These are phyloP conservation scores for Alternaria alternata DNA, from an alignment of 2,329 filamentous ascomycete species.

Conservation along the genomic window DNA sequence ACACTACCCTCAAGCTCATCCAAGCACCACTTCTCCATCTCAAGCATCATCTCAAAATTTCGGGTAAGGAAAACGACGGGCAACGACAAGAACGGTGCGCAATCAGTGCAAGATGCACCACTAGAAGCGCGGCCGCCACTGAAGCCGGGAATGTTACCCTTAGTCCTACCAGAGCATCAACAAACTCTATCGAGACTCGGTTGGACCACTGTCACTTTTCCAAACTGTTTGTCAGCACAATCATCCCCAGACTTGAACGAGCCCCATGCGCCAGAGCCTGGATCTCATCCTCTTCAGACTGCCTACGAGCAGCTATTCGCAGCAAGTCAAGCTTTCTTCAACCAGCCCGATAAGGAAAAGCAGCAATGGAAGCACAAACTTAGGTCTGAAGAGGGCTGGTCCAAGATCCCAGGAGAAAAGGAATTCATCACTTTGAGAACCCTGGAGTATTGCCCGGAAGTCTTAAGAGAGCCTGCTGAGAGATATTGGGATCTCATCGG, in stretches of 20 bases:
- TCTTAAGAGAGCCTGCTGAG: constrained; percentile 40
- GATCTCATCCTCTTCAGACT: constrained; percentile 40
- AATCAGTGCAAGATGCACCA: neutral
- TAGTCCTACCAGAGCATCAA: constrained; percentile 47
- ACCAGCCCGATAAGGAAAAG: constrained; percentile 35
- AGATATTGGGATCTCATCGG: constrained; percentile 47
- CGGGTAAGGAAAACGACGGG: constrained; percentile 26
- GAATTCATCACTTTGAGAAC: constrained; percentile 51
- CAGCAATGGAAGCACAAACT: constrained; percentile 43
- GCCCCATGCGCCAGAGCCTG: neutral
- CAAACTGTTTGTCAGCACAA: constrained; percentile 12
- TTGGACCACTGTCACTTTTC: constrained; percentile 49
- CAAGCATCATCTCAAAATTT: constrained; percentile 40
- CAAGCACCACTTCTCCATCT: constrained; percentile 35
- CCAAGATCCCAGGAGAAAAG: constrained; percentile 47
- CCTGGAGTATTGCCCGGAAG: constrained; percentile 41
- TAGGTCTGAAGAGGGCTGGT: constrained; percentile 49
- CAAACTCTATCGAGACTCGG: constrained; percentile 40
- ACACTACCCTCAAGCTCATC: constrained; percentile 22
- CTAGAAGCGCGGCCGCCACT: constrained; percentile 34
- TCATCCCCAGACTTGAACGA: neutral
- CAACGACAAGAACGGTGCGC: neutral
- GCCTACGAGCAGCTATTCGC: constrained; percentile 42
- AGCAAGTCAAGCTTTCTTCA: constrained; percentile 45
- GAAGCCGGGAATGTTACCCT: constrained; percentile 33